phyloP scores from a whole-genome alignment of 1,284 basidiomycete genomes.

The Athelia psychrophila region DNA sequence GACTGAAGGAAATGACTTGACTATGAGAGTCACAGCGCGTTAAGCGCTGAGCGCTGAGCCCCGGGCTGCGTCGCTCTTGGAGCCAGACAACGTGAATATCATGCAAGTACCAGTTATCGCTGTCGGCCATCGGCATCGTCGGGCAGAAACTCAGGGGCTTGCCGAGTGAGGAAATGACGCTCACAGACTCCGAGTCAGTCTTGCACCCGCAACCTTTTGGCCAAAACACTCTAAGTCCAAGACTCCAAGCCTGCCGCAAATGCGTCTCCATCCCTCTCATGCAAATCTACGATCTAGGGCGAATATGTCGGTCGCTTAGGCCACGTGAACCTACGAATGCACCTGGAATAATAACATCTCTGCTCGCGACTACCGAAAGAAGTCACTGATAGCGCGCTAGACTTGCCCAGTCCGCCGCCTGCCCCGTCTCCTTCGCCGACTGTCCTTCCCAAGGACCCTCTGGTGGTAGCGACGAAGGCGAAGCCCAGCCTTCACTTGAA shows the following conservation, averaged over 20 bases:
- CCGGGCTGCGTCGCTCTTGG: no score
- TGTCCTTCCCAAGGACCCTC: neutral
- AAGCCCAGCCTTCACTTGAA: constrained; percentile 9
- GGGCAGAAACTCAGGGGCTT: no score
- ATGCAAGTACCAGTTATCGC: no score
- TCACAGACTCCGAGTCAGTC: no score
- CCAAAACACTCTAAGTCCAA: no score
- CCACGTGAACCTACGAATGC: constrained; percentile 58
- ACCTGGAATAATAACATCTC: constrained; percentile 66
- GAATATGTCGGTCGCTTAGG: constrained; percentile 60
- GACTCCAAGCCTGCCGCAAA: neutral
- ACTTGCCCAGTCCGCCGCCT: constrained; percentile 45
- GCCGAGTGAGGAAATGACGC: no score
- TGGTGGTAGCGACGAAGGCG: neutral
- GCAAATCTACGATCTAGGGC: constrained; percentile 2
- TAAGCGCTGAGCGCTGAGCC: no score
- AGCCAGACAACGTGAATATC: no score
- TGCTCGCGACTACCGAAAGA: constrained; percentile 54
- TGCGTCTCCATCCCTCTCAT: neutral
- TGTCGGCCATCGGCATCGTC: no score
- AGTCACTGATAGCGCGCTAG: constrained; percentile 49
- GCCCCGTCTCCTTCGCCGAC: constrained; percentile 23
- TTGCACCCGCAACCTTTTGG: no score
- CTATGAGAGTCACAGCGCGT: no score
- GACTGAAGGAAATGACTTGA: no score